phyloP scores from a whole-genome alignment of 2,329 filamentous ascomycete genomes.

The Ophiostoma fasciatum region DNA sequence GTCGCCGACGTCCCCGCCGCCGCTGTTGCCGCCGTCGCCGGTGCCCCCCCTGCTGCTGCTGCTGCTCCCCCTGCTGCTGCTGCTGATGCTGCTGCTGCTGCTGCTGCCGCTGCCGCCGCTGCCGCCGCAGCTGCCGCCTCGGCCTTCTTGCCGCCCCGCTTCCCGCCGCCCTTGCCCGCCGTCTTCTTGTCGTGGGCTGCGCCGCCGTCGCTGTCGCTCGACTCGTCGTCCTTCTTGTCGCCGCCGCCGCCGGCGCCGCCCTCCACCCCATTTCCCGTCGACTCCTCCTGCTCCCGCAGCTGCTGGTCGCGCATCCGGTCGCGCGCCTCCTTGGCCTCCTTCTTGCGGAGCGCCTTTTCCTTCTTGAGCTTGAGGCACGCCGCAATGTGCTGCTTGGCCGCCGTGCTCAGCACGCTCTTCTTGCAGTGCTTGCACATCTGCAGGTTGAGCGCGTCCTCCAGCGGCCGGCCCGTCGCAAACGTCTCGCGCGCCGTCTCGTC shows the following conservation, averaged over 20 bases:
- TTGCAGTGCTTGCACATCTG: slow-evolving; percentile 91
- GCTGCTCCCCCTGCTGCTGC: slow-evolving; percentile 39
- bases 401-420: slow-evolving; percentile 64
- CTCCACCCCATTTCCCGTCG: slow-evolving; percentile 36
- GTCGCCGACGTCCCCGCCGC: background rate
- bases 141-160: slow-evolving; percentile 25
- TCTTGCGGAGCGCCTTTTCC: slow-evolving; percentile 63
- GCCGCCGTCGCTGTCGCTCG: slow-evolving; percentile 28
- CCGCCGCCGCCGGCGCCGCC: slow-evolving; percentile 30
- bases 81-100: slow-evolving; percentile 43
- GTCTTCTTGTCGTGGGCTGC: slow-evolving; percentile 4
- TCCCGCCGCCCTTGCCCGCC: slow-evolving; percentile 22
- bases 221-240: slow-evolving; percentile 22
- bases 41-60: slow-evolving; percentile 43
- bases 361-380: slow-evolving; percentile 76
- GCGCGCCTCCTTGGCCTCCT: slow-evolving; percentile 56
- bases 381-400: slow-evolving; percentile 65
- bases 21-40: too few species aligned
- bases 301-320: slow-evolving; percentile 48
- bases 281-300: slow-evolving; percentile 43
- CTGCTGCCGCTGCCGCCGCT: slow-evolving; percentile 38
- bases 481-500: slow-evolving; percentile 64
- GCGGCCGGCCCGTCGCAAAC: slow-evolving; percentile 66
- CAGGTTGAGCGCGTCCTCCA: slow-evolving; percentile 66
- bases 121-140: slow-evolving; percentile 42